phyloP scores from a whole-genome alignment of 768 basidiomycete species.

The Podaxis sp. region DNA sequence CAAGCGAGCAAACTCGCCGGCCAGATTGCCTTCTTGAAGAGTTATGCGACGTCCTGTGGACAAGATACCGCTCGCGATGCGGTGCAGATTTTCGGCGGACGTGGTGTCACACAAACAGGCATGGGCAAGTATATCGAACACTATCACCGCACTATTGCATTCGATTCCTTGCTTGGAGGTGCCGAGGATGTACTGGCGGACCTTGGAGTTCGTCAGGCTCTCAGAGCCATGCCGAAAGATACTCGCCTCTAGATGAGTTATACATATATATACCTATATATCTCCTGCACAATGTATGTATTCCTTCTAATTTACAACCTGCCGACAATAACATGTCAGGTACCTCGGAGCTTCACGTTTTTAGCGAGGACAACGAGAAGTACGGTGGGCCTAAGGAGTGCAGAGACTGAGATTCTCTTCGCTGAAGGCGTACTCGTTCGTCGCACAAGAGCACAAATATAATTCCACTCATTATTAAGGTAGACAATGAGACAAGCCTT shows the following conservation, averaged over 20 bases:
- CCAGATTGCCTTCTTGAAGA: conserved; percentile 74
- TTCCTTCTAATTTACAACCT: background rate
- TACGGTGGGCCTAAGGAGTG: too few species aligned
- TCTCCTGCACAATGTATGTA: background rate
- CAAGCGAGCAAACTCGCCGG: conserved; percentile 76
- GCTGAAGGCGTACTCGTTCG: too few species aligned
- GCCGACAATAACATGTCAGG: background rate
- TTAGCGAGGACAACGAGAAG: too few species aligned
- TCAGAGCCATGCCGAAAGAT: conserved; percentile 67
- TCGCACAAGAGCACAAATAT: too few species aligned
- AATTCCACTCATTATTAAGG: too few species aligned
- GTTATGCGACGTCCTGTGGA: conserved; percentile 57
- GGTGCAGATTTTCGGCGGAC: conserved; percentile 76
- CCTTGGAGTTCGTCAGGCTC: conserved; percentile 72
- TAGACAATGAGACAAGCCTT: too few species aligned
- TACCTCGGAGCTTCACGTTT: too few species aligned
- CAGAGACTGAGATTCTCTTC: too few species aligned
- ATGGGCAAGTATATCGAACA: conserved; percentile 81
- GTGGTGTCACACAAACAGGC: conserved; percentile 80
- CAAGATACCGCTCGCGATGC: conserved; percentile 64
- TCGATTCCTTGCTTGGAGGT: conserved; percentile 72
- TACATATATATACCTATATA: background rate
- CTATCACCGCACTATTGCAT: conserved; percentile 64
- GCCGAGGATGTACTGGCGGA: conserved; percentile 68
- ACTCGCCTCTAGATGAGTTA: conserved; percentile 44